Base-by-base conservation (phyloP, 164 flowering plant species). In the Nymphaea thermarum region DNA sequence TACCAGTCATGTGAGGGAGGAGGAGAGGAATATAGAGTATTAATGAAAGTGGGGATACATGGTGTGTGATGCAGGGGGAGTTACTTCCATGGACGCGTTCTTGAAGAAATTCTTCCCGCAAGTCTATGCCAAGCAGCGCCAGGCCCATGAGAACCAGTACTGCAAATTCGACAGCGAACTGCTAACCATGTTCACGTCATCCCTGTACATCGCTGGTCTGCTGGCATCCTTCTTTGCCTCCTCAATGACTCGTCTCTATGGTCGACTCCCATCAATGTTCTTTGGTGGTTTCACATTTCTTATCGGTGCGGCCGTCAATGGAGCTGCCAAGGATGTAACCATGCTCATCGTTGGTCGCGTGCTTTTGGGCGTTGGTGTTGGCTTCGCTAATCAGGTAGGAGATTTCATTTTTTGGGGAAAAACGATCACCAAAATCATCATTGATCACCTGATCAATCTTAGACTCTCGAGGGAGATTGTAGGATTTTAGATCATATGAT, bases 361-460 rank as follows among this genome's bases (percentile, higher is more conserved):
- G 3, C 44, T 81, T 36, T 81, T 82, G 16, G 84, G 85, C 65
- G 69, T 74, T 4, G 82, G 85, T 6, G 78, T 82, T 16, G 85
- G 85, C 7, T 82, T 77, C 44, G 82, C 77, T 16, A 82, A 82
- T 44, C 82, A 81, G 80, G 70, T 71, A 66, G 36, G 36, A 25
- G 36, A 25, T 25, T 25, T 25, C 36, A 1, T 25, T 25, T 25
- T 25, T 25, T 25, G 36, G 36, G 36, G 36, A 25, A 25, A 25
- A 25, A 25, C 36, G 36, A 25, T 25, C 36, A 25, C 36, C 36
- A 25, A 25, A 25, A 25, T 25, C 36, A 0, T 25, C 36, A 25
- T 25, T 25, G 36, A 25, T 25, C 36, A 25, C 36, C 36, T 25
- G 36, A 25, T 25, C 36, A 25, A 25, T 25, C 36, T 25, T 25